These are phyloP conservation scores for Tanacetum coccineum DNA, from an alignment of 129 eudicot species.

Conservation along the genomic window DNA sequence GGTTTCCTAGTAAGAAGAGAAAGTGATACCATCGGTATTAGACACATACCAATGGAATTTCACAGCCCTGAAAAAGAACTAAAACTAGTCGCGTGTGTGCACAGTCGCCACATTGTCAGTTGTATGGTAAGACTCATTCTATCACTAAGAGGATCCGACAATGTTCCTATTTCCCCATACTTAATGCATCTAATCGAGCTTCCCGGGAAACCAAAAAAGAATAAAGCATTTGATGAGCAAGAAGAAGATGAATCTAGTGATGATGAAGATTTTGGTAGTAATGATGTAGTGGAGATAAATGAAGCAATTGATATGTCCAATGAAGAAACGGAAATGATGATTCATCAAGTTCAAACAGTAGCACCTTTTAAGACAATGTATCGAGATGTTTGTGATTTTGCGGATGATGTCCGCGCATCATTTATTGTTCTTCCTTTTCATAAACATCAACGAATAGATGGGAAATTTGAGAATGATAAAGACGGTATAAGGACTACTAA, in stretches of 20 bases:
- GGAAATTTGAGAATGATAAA: slow-evolving; percentile 77
- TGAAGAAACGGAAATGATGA: slow-evolving; percentile 52
- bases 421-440: slow-evolving; percentile 81
- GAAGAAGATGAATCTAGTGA: slow-evolving; percentile 74
- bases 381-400: slow-evolving; percentile 65
- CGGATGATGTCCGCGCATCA: slow-evolving; percentile 76
- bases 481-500: slow-evolving; percentile 75
- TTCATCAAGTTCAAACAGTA: slow-evolving; percentile 65
- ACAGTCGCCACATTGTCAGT: slow-evolving; percentile 71
- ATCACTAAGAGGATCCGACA: slow-evolving; percentile 55
- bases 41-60: slow-evolving; percentile 52
- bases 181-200: slow-evolving; percentile 81
- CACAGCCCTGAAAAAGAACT: slow-evolving; percentile 74
- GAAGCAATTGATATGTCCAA: slow-evolving; percentile 67
- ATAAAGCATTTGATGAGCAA: slow-evolving; percentile 38
- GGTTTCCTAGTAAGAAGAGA: slow-evolving; percentile 67
- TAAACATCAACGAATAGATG: slow-evolving; percentile 92
- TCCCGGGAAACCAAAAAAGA: slow-evolving; percentile 57
- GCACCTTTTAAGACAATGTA: slow-evolving; percentile 58
- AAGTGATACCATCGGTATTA: slow-evolving; percentile 62
- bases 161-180: slow-evolving; percentile 68
- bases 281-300: slow-evolving; percentile 78
- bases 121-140: slow-evolving; percentile 71
- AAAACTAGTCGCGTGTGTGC: slow-evolving; percentile 67
- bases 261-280: slow-evolving; percentile 70